A percentile compares a stretch with the other conserved stretches of the same genome.
These are phyloP conservation scores for Globisporangium apiculatum DNA, from an alignment of 352 stramenopile species.

Conservation along the genomic window DNA sequence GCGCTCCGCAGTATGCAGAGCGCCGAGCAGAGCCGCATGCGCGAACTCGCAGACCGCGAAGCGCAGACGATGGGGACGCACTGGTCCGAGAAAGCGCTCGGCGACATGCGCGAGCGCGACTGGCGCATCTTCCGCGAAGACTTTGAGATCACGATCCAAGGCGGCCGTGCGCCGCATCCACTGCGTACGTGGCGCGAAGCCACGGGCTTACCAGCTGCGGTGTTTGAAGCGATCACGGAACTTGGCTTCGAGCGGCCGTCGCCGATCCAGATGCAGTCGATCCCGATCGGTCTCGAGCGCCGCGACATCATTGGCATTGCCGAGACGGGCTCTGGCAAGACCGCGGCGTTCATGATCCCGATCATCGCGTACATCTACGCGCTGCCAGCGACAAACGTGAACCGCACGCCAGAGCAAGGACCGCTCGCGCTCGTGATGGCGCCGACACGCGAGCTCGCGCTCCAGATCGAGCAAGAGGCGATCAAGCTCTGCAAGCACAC, in stretches of 20 bases:
- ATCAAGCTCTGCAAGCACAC: conserved; percentile 90
- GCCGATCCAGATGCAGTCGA: conserved; percentile 97
- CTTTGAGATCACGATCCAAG: conserved; percentile 96
- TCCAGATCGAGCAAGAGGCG: conserved; percentile 97
- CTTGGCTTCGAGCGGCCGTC: conserved; percentile 95
- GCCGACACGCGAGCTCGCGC: conserved; percentile 95
- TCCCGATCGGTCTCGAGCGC: conserved; percentile 94
- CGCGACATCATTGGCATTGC: conserved; percentile 99
- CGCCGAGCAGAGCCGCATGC: conserved; percentile 45
- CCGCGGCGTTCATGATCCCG: conserved; percentile 96
- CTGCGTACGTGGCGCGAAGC: conserved; percentile 91
- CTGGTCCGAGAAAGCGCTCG: conserved; percentile 92
- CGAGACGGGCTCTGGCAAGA: conserved; percentile 98
- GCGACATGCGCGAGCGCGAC: conserved; percentile 95
- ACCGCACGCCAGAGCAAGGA: conserved; percentile 89
- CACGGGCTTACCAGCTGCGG: conserved; percentile 36
- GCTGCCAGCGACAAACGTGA: conserved; percentile 80
- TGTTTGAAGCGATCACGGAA: conserved; percentile 88
- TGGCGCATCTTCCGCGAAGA: conserved; percentile 99
- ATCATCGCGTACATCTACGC: conserved; percentile 95
- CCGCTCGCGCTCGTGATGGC: conserved; percentile 97
- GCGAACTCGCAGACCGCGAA: conserved; percentile 61
- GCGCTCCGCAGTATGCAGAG: conserved; percentile 69
- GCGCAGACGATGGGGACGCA: conserved; percentile 78
- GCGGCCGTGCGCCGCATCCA: conserved; percentile 85